Evolutionary conservation across 441 rosid genomes (phyloP).

Genomic region (Manihot esculenta): DNA sequence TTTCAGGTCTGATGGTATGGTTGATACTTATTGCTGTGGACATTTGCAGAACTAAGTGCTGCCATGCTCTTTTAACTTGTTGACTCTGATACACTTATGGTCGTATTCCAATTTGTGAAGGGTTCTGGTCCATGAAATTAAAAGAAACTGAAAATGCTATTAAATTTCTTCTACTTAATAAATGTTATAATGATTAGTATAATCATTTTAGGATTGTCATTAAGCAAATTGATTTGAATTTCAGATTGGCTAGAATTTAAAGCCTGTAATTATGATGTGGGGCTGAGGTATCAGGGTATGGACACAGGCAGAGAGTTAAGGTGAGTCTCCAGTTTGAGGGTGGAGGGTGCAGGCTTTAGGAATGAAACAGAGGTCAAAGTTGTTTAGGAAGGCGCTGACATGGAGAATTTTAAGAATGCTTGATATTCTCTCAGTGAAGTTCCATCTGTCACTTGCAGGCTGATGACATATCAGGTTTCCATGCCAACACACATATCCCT

Average conservation of each 20-base stretch:
- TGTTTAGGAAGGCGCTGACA: conserved; percentile 20
- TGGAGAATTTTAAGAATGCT: not conserved
- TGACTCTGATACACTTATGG: not conserved
- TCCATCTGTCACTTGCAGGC: conserved; percentile 48
- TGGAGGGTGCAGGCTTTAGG: not conserved
- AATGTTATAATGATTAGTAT: not conserved
- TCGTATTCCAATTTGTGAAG: not conserved
- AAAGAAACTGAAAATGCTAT: not conserved
- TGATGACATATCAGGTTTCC: conserved; percentile 87
- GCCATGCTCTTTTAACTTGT: not conserved
- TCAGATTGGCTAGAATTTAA: not conserved
- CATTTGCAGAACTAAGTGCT: not conserved
- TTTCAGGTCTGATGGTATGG: not conserved
- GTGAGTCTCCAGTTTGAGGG: not conserved
- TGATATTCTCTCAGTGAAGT: conserved; percentile 4
- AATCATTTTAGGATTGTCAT: not conserved
- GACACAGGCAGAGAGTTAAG: not conserved
- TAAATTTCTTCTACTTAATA: not conserved
- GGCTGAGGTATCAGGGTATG: not conserved
- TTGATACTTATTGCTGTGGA: not conserved
- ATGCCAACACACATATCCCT: conserved; percentile 89
- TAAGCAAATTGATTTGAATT: not conserved
- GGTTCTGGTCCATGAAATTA: not conserved
- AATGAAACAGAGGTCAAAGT: not conserved
- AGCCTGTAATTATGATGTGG: not conserved